phyloP scores from a whole-genome alignment of 2,329 filamentous ascomycete species.

The Fusarium hainanense region DNA sequence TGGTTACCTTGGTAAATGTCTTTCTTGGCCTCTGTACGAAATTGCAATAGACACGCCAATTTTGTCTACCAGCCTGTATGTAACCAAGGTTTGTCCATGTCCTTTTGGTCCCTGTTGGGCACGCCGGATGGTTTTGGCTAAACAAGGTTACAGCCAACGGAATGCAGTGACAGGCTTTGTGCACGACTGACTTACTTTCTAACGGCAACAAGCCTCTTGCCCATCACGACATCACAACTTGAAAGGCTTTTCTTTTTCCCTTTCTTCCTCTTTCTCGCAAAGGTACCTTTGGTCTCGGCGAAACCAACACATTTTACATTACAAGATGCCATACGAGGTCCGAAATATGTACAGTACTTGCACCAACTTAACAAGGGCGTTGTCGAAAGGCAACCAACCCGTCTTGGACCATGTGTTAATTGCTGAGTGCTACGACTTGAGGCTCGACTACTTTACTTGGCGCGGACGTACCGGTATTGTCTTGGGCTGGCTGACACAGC shows the following conservation, averaged over 20 bases:
- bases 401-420: conserved; percentile 40
- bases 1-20: conserved; percentile 29
- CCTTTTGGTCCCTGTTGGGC: conserved; percentile 13
- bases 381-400: conserved; percentile 11
- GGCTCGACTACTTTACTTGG: conserved; percentile 31
- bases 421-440: conserved; percentile 31
- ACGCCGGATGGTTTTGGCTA: conserved; percentile 32
- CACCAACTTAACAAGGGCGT: conserved; percentile 23
- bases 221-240: conserved; percentile 27
- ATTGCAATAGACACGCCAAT: conserved; percentile 15
- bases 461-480: conserved; percentile 30
- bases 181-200: conserved; percentile 30
- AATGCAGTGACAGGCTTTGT: conserved; percentile 35
- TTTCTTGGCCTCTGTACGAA: conserved; percentile 22
- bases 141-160: conserved; percentile 30
- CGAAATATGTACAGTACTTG: conserved; percentile 16
- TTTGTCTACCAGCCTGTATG: conserved; percentile 13
- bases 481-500: conserved; percentile 36
- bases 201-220: conserved; percentile 40
- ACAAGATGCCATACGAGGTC: neutral
- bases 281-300: conserved; percentile 33
- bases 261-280: conserved; percentile 2
- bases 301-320: conserved; percentile 24
- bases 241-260: conserved; percentile 1
- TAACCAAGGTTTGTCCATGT: conserved; percentile 27